phyloP scores from a whole-genome alignment of 2,329 filamentous ascomycete species.

The Colletotrichum tanaceti region DNA sequence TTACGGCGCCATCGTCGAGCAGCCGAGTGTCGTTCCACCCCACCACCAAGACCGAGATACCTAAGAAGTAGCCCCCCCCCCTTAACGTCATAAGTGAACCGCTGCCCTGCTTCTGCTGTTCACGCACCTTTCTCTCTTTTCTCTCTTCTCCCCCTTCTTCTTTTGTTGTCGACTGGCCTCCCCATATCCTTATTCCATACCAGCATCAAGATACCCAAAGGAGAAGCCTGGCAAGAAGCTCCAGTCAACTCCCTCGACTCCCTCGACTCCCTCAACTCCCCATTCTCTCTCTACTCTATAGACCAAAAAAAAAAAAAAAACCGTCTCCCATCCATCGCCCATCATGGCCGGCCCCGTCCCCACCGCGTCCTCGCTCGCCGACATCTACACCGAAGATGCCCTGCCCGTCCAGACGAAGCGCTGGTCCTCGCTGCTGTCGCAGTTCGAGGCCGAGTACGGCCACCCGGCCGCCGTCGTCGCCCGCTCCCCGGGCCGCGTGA shows the following conservation, averaged over 20 bases:
- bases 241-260: background rate
- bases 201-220: conserved; percentile 5
- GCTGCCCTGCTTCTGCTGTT: background rate
- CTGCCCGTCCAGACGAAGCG: conserved; percentile 74
- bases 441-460: conserved; percentile 78
- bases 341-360: conserved; percentile 74
- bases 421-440: conserved; percentile 79
- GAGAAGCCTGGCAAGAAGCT: background rate
- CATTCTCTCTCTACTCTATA: conserved; percentile 42
- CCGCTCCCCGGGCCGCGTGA: conserved; percentile 92
- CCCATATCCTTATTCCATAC: background rate
- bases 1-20: conserved; percentile 24
- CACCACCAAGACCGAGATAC: conserved; percentile 20
- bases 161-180: background rate
- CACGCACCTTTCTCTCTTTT: background rate
- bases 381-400: conserved; percentile 85
- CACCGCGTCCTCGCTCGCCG: conserved; percentile 76
- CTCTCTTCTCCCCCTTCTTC: background rate
- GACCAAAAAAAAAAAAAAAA: conserved; percentile 6
- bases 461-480: conserved; percentile 82
- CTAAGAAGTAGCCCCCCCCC: conserved; percentile 9
- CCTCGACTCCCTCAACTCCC: no score
- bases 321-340: conserved; percentile 13
- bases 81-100: conserved; percentile 33
- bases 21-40: conserved; percentile 22